A percentile compares a stretch with the other conserved stretches of the same genome.
phyloP scores from a whole-genome alignment of 2,329 filamentous ascomycete genomes.

The Clarireedia monteithiana region DNA sequence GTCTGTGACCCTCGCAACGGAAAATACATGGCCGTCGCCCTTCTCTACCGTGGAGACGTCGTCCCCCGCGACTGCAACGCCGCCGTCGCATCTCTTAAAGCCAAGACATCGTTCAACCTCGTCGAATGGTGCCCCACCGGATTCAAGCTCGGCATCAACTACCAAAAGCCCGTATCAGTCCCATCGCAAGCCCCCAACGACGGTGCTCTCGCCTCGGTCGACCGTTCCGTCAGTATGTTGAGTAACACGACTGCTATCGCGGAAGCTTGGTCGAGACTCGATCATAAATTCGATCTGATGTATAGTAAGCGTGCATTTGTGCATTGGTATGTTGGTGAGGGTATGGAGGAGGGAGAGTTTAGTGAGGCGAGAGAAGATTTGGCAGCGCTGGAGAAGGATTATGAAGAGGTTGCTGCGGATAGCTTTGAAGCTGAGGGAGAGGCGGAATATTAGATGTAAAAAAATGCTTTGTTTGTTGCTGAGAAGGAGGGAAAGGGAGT shows the following conservation, averaged over 20 bases:
- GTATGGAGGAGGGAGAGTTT: conserved; percentile 65
- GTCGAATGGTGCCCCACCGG: conserved; percentile 64
- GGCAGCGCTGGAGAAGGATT: conserved; percentile 57
- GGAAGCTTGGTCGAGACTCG: conserved; percentile 56
- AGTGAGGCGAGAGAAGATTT: conserved; percentile 58
- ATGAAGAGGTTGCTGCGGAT: conserved; percentile 55
- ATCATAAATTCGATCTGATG: conserved; percentile 65
- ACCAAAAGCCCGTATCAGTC: conserved; percentile 48
- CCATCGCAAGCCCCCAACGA: conserved; percentile 32
- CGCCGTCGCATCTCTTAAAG: conserved; percentile 54
- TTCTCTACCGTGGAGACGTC: conserved; percentile 60
- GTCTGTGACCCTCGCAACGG: conserved; percentile 58
- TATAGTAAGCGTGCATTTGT: conserved; percentile 63
- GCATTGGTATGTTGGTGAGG: conserved; percentile 65
- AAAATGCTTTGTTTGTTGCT: too few species aligned
- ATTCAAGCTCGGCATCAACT: conserved; percentile 63
- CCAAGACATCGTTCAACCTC: conserved; percentile 53
- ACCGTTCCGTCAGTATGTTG: conserved; percentile 52
- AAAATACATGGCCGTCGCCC: conserved; percentile 62
- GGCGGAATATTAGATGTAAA: conserved; percentile 29
- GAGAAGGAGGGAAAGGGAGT: too few species aligned
- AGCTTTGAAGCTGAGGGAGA: conserved; percentile 41
- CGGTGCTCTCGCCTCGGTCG: conserved; percentile 45
- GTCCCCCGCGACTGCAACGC: conserved; percentile 53
- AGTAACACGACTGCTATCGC: conserved; percentile 61